Evolutionary conservation across 257 asterid genomes (phyloP).

Genomic region (Scutellaria minor): DNA sequence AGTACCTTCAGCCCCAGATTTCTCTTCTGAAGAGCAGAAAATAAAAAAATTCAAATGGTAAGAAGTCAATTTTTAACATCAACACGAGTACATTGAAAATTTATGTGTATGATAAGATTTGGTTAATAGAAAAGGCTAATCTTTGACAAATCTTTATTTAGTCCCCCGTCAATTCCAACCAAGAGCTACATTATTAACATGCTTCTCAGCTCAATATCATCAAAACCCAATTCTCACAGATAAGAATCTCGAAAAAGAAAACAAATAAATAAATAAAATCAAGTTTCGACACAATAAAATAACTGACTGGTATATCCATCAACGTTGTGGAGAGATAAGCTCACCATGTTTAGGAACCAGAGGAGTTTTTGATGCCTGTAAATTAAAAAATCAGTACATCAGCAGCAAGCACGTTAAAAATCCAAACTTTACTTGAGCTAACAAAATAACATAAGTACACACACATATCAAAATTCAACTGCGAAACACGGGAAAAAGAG

Average conservation of each 20-base stretch:
- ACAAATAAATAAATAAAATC: background rate
- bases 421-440: background rate
- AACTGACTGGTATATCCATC: background rate
- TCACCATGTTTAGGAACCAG: constrained; percentile 46
- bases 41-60: background rate
- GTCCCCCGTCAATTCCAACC: background rate
- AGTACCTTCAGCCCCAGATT: constrained; percentile 51
- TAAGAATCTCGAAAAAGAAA: background rate
- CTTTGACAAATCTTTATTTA: background rate
- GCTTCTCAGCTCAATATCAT: background rate
- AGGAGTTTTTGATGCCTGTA: constrained; percentile 49
- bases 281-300: constrained; percentile 14
- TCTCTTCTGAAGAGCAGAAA: constrained; percentile 52
- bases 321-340: constrained; percentile 10
- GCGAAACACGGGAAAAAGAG: background rate
- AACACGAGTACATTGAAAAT: background rate
- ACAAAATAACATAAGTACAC: background rate
- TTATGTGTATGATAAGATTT: background rate
- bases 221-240: constrained; percentile 19
- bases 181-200: constrained; percentile 2
- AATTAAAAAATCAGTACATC: background rate
- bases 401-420: constrained; percentile 23
- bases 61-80: background rate
- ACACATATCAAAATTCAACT: constrained; percentile 3
- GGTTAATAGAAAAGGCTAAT: background rate